Evolutionary conservation across 495 filamentous ascomycete genomes (phyloP), one percentile per base, ranked within the genome.

Genomic region (Astrothelium macrocarpum): DNA sequence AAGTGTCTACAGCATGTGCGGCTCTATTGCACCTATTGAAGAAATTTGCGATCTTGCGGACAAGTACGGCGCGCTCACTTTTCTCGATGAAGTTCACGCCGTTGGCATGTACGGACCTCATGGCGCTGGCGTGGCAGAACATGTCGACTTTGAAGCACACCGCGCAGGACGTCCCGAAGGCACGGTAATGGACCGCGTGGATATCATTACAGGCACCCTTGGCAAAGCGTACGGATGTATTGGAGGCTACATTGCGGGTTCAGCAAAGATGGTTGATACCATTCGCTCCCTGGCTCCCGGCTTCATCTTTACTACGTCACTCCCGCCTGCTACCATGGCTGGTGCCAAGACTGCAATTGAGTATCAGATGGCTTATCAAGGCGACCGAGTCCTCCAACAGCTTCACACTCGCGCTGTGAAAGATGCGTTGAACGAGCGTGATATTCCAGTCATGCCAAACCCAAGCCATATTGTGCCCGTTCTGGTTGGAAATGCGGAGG

Each of bases 71-170:
- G 94, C 94, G 32, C 83, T 98, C 67, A 98, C 94, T 68, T 97
- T 98, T 76, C 78, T 96, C 73, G 94, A 98, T 72, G 94, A 98
- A 81, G 94, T 98, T 59, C 94, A 98, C 75, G 94, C 94, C 36
- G 94, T 98, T 26, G 94, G 94, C 66, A 98, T 98, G 94, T 98
- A 98, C 72, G 94, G 94, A 70, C 91, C 94, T 71, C 86, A 93
- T 69, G 94, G 94, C 67, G 94, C 92, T 58, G 94, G 94, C 73
- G 95, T 98, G 62, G 94, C 94, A 16, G 94, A 98, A 76, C 94
- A 98, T 74, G 83, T 98, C 29, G 93, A 98, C 74, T 98, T 89
- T 71, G 90, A 96, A 68, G 87, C 89, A 11, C 87, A 90, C 71
- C 86, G 88, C 69, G 77, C 79, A 32, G 84, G 90, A 25, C 77